Evolutionary conservation across 2,329 filamentous ascomycete genomes (phyloP).

Genomic region (Samsoniella hepiali): DNA sequence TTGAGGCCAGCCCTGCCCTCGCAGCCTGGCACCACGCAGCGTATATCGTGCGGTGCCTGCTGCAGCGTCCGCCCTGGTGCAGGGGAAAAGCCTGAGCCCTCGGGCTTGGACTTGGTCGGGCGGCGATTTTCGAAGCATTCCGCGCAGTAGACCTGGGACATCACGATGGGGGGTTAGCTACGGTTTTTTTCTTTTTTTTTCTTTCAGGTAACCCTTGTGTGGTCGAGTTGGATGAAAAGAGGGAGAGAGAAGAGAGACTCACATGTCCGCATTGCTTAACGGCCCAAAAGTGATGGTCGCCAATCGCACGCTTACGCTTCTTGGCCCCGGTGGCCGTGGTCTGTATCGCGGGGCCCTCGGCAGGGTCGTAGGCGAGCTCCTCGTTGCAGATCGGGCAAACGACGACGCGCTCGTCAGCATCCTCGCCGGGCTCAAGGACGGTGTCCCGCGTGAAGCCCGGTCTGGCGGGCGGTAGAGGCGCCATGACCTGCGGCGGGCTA

Average conservation of each 20-base stretch:
- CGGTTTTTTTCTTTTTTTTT: neutral
- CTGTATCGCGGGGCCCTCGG: conserved; percentile 23
- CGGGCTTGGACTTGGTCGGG: conserved; percentile 33
- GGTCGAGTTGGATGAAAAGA: too few species aligned
- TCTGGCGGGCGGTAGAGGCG: conserved; percentile 60
- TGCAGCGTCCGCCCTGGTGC: conserved; percentile 29
- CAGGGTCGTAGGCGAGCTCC: conserved; percentile 73
- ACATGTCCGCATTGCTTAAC: conserved; percentile 91
- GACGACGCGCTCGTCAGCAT: conserved; percentile 64
- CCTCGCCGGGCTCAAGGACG: conserved; percentile 26
- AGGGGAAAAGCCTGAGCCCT: conserved; percentile 39
- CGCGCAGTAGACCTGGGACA: conserved; percentile 57
- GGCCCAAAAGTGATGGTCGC: conserved; percentile 88
- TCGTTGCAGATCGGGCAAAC: conserved; percentile 84
- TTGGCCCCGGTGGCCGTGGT: conserved; percentile 23
- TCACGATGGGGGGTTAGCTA: neutral
- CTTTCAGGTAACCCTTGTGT: too few species aligned
- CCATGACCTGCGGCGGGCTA: conserved; percentile 49
- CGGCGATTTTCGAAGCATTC: conserved; percentile 57
- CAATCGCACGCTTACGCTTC: conserved; percentile 47
- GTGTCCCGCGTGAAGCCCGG: conserved; percentile 80
- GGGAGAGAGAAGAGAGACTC: conserved; percentile 30
- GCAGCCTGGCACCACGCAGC: conserved; percentile 58
- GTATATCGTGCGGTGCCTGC: conserved; percentile 32
- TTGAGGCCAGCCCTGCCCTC: conserved; percentile 51